Base-by-base conservation (phyloP, 495 filamentous ascomycete genomes). In the Aspergillus baeticus region DNA sequence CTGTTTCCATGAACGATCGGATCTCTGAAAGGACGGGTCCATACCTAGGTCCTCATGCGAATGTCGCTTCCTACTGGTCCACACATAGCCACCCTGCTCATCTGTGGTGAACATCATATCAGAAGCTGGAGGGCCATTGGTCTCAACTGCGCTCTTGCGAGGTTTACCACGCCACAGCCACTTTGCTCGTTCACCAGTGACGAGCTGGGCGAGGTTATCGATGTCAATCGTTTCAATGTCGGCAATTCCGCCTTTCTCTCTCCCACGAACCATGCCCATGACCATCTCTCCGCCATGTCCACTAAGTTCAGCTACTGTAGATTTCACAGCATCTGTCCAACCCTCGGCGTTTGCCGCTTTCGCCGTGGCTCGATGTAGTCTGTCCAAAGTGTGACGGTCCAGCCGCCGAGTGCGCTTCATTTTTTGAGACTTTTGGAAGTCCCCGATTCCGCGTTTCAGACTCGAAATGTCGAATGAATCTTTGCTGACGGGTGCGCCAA, bases 251-350 rank as follows among this genome's bases (percentile, higher is more conserved):
- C 83, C 90, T 69, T 94, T 93, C 57, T 96, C 92, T 33, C 86
- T 82, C 21, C 86, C 87, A n/a, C 89, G 88, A 13, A 96, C 91
- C 86, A 93, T 94, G 5, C 88, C 90, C 76, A 94, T 90, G 43
- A 96, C 87, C 78, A 97, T 89, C 63, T 96, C 91, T 31, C 91
- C 90, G 41, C 93, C 87, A 68, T 97, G 96, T n/a, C 94, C 94
- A 57, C 91, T 88, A 31, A 98, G 83, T 69, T 98, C 94, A 7
- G 90, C 92, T 56, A 97, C 87, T 2, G 93, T 96, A 6, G 91
- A 95, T 65, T 97, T 98, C 57, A 98, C 89, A 15, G 93, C 92
- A 63, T 90, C 90, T 5, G 85, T 89, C 84, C 87, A 89, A 58
- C 83, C 84, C 58, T 96, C 88, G 7, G 88, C 82, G 34, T 85